Evolutionary conservation across 2,329 filamentous ascomycete species (phyloP).

Genomic region (Colletotrichum sp.): DNA sequence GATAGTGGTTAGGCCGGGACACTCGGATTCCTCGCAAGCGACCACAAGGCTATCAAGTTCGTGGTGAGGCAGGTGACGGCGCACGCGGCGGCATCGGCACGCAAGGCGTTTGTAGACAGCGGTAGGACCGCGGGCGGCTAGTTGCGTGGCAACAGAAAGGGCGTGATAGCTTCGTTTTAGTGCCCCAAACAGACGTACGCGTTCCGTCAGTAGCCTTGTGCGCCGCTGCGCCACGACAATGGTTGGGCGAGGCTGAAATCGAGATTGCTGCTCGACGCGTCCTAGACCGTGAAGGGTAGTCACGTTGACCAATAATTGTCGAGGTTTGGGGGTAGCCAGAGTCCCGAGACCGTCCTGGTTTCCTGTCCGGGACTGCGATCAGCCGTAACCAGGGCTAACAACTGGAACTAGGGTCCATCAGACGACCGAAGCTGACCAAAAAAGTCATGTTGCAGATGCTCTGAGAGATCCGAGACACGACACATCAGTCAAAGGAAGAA

Average conservation of each 20-base stretch:
- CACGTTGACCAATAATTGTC: neutral
- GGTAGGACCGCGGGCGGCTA: neutral
- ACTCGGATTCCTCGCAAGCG: neutral
- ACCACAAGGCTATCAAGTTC: neutral
- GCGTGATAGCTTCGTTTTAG: neutral
- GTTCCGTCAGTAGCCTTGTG: neutral
- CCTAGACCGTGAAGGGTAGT: neutral
- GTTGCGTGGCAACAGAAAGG: neutral
- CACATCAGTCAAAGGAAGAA: neutral
- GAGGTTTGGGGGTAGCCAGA: neutral
- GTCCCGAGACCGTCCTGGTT: neutral
- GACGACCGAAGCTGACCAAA: neutral
- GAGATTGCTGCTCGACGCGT: neutral
- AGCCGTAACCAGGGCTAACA: neutral
- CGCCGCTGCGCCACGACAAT: neutral
- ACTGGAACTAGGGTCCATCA: neutral
- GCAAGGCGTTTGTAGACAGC: neutral
- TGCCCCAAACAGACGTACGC: neutral
- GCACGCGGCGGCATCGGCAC: neutral
- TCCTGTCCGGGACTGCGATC: neutral
- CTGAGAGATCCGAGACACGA: neutral
- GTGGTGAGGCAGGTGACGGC: neutral
- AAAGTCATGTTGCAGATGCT: slow-evolving; percentile 7
- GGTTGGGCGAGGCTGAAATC: slow-evolving; percentile 2
- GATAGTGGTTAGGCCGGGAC: neutral